Percentiles rank a stretch among this genome's conserved stretches.
These are phyloP conservation scores for Ophiocordyceps robertsii DNA, from an alignment of 2,329 filamentous ascomycete genomes.

Conservation along the genomic window DNA sequence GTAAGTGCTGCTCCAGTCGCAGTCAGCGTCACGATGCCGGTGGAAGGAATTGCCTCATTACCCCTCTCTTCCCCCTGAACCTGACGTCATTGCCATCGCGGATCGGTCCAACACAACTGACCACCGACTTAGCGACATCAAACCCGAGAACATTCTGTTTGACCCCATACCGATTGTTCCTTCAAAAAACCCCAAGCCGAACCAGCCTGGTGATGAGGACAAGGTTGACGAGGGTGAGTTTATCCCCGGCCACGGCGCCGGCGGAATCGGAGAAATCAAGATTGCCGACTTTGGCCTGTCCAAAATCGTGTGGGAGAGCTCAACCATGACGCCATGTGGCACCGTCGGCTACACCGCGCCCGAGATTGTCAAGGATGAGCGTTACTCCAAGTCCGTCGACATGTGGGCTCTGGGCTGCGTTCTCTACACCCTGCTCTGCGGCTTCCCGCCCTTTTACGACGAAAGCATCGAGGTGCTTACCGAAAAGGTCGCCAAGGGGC, in stretches of 20 bases:
- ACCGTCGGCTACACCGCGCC: slow-evolving; percentile 97
- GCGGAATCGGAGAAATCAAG: slow-evolving; percentile 90
- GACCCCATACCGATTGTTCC: slow-evolving; percentile 74
- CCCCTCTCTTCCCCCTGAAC: neutral
- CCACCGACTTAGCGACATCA: slow-evolving; percentile 64
- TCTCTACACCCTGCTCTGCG: slow-evolving; percentile 89
- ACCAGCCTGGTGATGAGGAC: slow-evolving; percentile 81
- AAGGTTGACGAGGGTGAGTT: slow-evolving; percentile 97
- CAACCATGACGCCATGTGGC: slow-evolving; percentile 98
- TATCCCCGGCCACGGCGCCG: slow-evolving; percentile 63
- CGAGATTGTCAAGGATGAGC: slow-evolving; percentile 97
- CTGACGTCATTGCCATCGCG: neutral
- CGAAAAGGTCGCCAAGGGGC: slow-evolving; percentile 91
- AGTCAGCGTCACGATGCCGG: neutral
- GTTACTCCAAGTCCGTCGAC: slow-evolving; percentile 96
- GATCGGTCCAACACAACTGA: neutral
- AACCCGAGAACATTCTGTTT: slow-evolving; percentile 94
- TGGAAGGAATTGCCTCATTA: neutral
- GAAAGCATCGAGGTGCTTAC: slow-evolving; percentile 95
- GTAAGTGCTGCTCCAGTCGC: slow-evolving; percentile 37
- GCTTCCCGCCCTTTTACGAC: slow-evolving; percentile 97
- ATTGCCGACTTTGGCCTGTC: slow-evolving; percentile 96
- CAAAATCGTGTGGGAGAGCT: slow-evolving; percentile 95
- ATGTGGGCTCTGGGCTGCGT: slow-evolving; percentile 99
- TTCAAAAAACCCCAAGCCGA: slow-evolving; percentile 67